phyloP scores from a whole-genome alignment of 768 basidiomycete species.

The Heimioporus sp. region DNA sequence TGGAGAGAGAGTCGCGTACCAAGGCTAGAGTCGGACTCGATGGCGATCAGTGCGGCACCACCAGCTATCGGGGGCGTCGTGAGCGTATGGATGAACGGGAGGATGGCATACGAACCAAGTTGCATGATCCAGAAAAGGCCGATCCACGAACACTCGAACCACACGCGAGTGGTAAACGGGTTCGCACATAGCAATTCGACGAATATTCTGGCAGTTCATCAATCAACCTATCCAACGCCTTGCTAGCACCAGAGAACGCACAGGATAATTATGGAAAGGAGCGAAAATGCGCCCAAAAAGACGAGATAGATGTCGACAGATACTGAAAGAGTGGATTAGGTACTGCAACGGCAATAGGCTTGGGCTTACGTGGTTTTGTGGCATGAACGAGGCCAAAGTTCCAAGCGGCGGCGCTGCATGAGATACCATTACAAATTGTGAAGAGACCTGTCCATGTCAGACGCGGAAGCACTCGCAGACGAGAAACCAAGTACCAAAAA shows the following conservation, averaged over 20 bases:
- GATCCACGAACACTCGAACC: constrained; percentile 71
- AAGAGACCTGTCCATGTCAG: constrained; percentile 46
- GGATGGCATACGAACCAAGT: constrained; percentile 45
- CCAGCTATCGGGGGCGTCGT: constrained; percentile 40
- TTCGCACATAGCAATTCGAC: constrained; percentile 53
- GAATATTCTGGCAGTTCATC: constrained; percentile 44
- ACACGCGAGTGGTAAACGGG: constrained; percentile 57
- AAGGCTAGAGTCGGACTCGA: constrained; percentile 33
- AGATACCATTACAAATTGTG: constrained; percentile 62
- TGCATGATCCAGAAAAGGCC: constrained; percentile 55
- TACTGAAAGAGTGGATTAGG: constrained; percentile 27
- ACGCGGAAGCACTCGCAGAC: neutral
- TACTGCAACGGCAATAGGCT: neutral
- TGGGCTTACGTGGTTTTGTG: constrained; percentile 39
- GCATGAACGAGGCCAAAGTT: constrained; percentile 52
- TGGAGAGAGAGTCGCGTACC: too few relatives aligned
- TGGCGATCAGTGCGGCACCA: constrained; percentile 47
- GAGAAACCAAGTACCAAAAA: constrained; percentile 47
- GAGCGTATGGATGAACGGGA: constrained; percentile 3
- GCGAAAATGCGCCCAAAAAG: constrained; percentile 56
- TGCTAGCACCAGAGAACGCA: constrained; percentile 40
- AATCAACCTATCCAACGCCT: too few relatives aligned
- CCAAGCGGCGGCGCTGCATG: constrained; percentile 68
- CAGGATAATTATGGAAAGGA: constrained; percentile 59
- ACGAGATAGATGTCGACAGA: constrained; percentile 59